Evolutionary conservation across 2,329 filamentous ascomycete species (phyloP).

Genomic region (Penicillium rolfsii): DNA sequence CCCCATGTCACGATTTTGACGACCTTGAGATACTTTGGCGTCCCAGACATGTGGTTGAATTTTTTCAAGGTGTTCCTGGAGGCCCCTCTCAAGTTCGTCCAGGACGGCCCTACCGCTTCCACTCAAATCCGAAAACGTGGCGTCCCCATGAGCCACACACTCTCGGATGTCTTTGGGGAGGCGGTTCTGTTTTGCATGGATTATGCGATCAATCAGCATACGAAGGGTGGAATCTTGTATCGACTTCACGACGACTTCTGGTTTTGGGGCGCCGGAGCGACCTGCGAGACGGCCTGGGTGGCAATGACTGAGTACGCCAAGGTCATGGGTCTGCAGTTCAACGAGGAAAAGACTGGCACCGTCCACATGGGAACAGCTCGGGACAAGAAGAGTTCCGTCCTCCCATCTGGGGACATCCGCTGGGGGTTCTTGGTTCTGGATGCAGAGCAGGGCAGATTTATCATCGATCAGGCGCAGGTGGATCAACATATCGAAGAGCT

Average conservation of each 20-base stretch:
- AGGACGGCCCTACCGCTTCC: slow-evolving; percentile 54
- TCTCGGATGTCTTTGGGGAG: slow-evolving; percentile 65
- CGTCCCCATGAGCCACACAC: slow-evolving; percentile 61
- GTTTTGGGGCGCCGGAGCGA: slow-evolving; percentile 64
- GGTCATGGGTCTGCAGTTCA: slow-evolving; percentile 62
- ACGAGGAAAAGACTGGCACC: slow-evolving; percentile 61
- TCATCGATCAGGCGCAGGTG: slow-evolving; percentile 63
- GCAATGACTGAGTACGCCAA: slow-evolving; percentile 59
- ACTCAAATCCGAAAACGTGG: slow-evolving; percentile 57
- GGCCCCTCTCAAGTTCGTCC: slow-evolving; percentile 61
- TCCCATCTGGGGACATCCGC: slow-evolving; percentile 59
- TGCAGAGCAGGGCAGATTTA: slow-evolving; percentile 56
- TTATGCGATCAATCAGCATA: slow-evolving; percentile 63
- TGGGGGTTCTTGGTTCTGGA: slow-evolving; percentile 66
- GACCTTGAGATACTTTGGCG: slow-evolving; percentile 62
- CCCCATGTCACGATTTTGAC: slow-evolving; percentile 63
- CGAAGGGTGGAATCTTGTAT: slow-evolving; percentile 59
- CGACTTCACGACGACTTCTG: slow-evolving; percentile 68
- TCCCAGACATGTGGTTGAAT: slow-evolving; percentile 58
- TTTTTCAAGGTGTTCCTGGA: slow-evolving; percentile 65
- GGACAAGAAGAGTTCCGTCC: slow-evolving; percentile 19
- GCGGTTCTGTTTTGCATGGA: slow-evolving; percentile 66
- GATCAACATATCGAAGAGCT: slow-evolving; percentile 64
- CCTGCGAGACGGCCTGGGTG: slow-evolving; percentile 62
- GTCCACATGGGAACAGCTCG: slow-evolving; percentile 43